phyloP scores from a whole-genome alignment of 2,329 filamentous ascomycete genomes.

The Mycosphaerelloides madeirae region DNA sequence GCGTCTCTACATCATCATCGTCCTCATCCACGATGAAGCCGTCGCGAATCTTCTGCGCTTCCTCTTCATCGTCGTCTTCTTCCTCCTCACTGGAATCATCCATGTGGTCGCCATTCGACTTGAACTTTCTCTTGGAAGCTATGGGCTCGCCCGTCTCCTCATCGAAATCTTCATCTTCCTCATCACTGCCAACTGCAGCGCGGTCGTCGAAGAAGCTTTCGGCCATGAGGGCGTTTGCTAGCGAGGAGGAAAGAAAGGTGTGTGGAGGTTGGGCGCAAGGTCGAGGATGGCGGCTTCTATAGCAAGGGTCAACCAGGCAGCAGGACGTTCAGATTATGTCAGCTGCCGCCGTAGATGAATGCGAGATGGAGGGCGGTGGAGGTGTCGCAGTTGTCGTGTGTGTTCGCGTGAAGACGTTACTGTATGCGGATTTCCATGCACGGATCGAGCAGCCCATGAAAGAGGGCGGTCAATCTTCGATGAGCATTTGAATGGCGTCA shows the following conservation, averaged over 20 bases:
- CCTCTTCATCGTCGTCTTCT: conserved; percentile 80
- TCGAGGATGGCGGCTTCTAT: not conserved
- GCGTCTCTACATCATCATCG: conserved; percentile 65
- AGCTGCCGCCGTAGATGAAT: not conserved
- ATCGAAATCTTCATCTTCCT: conserved; percentile 77
- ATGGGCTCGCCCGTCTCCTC: conserved; percentile 64
- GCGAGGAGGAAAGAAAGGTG: conserved; percentile 1
- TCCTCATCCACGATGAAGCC: conserved; percentile 96
- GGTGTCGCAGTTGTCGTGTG: not conserved
- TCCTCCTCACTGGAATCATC: conserved; percentile 91
- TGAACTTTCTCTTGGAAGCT: conserved; percentile 24
- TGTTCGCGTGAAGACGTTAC: too few relatives aligned
- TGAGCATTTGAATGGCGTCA: too few relatives aligned
- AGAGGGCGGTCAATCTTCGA: too few relatives aligned
- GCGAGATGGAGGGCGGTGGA: not conserved
- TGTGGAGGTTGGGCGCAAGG: conserved; percentile 2
- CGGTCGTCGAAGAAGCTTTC: conserved; percentile 71
- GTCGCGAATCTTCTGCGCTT: conserved; percentile 70
- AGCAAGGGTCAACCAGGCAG: not conserved
- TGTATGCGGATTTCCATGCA: too few relatives aligned
- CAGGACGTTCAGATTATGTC: not conserved
- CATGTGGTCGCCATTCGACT: conserved; percentile 43
- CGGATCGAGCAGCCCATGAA: too few relatives aligned
- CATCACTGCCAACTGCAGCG: conserved; percentile 80
- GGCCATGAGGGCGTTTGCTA: conserved; percentile 13